Evolutionary conservation across 371 early-diverging fungal species (phyloP).

Genomic region (Zopfochytrium polystomum): DNA sequence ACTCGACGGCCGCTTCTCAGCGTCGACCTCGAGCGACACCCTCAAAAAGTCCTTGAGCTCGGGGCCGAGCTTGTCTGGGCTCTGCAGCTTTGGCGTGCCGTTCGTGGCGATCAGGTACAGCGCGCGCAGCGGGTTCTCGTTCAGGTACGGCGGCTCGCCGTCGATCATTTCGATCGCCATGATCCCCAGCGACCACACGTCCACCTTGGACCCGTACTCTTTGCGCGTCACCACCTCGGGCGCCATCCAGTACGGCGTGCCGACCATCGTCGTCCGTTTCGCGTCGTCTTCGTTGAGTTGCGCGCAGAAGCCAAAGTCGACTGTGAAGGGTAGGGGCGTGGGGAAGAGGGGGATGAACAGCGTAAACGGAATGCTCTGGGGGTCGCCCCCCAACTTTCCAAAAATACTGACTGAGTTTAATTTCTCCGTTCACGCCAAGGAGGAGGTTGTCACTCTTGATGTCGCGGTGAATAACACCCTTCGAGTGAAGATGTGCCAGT

Average conservation of each 20-base stretch:
- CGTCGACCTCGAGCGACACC: constrained; percentile 79
- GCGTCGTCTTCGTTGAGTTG: constrained; percentile 75
- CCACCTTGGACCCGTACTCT: constrained; percentile 88
- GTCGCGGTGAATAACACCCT: constrained; percentile 95
- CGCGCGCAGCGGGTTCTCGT: constrained; percentile 92
- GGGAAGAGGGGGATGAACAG: neutral
- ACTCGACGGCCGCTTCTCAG: constrained; percentile 77
- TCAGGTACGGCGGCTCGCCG: constrained; percentile 95
- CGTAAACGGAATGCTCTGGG: neutral
- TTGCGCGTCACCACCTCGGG: constrained; percentile 71
- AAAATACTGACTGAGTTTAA: constrained; percentile 43
- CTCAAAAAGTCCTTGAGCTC: constrained; percentile 81
- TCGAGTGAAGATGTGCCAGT: constrained; percentile 85
- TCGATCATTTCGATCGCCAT: constrained; percentile 98
- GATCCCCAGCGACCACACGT: constrained; percentile 97
- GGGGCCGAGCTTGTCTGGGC: constrained; percentile 75
- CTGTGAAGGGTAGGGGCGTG: constrained; percentile 10
- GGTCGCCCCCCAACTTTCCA: neutral
- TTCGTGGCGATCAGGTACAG: constrained; percentile 94
- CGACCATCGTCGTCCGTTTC: constrained; percentile 83
- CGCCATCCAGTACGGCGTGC: constrained; percentile 49
- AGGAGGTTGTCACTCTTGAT: constrained; percentile 97
- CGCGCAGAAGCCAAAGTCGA: constrained; percentile 95
- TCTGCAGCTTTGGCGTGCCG: constrained; percentile 89
- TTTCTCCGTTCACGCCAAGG: constrained; percentile 62